These are phyloP conservation scores for Hygrophila difformis DNA, from an alignment of 257 asterid species.

Conservation along the genomic window DNA sequence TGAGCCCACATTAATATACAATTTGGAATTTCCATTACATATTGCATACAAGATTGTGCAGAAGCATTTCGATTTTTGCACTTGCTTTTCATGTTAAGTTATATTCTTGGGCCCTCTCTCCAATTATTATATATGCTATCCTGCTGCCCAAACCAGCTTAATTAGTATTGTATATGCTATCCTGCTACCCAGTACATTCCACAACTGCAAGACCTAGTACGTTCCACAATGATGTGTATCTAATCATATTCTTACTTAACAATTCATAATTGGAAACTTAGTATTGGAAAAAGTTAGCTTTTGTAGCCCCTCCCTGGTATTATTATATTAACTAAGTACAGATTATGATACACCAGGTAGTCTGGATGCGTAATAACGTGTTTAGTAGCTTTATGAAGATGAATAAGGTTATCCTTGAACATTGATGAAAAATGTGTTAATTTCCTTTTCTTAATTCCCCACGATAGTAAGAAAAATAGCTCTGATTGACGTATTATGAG, in stretches of 20 bases:
- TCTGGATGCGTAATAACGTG: background rate
- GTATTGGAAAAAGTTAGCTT: background rate
- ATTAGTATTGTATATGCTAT: too few relatives aligned
- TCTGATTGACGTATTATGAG: conserved; percentile 1
- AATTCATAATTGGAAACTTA: background rate
- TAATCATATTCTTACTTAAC: too few relatives aligned
- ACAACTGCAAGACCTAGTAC: too few relatives aligned
- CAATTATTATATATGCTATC: conserved; percentile 8
- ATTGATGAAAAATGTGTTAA: background rate
- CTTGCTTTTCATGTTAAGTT: too few relatives aligned
- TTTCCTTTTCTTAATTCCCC: background rate
- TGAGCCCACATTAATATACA: conserved; percentile 32
- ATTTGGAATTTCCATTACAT: too few relatives aligned
- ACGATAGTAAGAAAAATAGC: background rate
- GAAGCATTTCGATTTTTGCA: too few relatives aligned
- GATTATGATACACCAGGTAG: conserved; percentile 14
- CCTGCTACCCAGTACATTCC: too few relatives aligned
- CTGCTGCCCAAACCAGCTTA: conserved; percentile 5
- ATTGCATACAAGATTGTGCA: too few relatives aligned
- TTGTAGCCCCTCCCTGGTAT: background rate
- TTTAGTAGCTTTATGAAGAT: background rate
- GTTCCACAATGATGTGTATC: too few relatives aligned
- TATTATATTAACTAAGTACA: conserved; percentile 2
- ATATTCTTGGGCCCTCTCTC: conserved; percentile 9
- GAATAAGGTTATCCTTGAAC: background rate